Evolutionary conservation across 2,329 filamentous ascomycete species (phyloP).

Genomic region (Microdochium trichocladiopsis): DNA sequence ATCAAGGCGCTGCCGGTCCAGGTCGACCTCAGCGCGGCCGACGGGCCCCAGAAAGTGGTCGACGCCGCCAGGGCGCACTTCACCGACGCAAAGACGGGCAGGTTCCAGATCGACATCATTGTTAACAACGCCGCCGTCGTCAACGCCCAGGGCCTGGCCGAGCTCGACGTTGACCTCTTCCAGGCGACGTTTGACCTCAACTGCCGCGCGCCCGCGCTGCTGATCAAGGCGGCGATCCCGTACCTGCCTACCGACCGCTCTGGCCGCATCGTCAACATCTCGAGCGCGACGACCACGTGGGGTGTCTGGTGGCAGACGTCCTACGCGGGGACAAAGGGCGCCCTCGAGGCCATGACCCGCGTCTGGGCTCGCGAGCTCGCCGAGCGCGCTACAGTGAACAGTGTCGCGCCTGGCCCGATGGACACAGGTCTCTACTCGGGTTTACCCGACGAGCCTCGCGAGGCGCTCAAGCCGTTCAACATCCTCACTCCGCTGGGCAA

Average conservation of each 20-base stretch:
- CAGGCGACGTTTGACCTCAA: slow-evolving; percentile 49
- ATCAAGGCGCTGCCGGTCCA: slow-evolving; percentile 48
- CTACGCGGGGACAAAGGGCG: slow-evolving; percentile 56
- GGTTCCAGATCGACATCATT: slow-evolving; percentile 48
- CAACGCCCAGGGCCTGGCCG: slow-evolving; percentile 35
- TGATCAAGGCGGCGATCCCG: slow-evolving; percentile 45
- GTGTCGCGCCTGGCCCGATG: slow-evolving; percentile 50
- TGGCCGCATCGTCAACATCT: slow-evolving; percentile 51
- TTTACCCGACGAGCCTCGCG: not conserved
- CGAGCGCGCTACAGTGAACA: slow-evolving; percentile 49
- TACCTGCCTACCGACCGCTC: slow-evolving; percentile 49
- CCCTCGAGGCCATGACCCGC: slow-evolving; percentile 55
- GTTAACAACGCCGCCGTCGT: slow-evolving; percentile 52
- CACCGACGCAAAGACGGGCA: slow-evolving; percentile 35
- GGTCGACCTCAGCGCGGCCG: slow-evolving; percentile 53
- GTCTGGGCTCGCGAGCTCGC: slow-evolving; percentile 52
- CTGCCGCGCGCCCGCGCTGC: slow-evolving; percentile 45
- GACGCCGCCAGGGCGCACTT: slow-evolving; percentile 40
- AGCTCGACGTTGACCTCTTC: slow-evolving; percentile 42
- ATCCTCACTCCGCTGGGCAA: slow-evolving; percentile 1
- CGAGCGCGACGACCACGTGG: slow-evolving; percentile 42
- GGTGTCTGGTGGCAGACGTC: slow-evolving; percentile 48
- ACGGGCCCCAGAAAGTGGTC: slow-evolving; percentile 43
- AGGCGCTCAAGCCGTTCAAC: not conserved
- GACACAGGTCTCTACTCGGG: slow-evolving; percentile 17